Percentiles rank a stretch among this genome's conserved stretches.
phyloP scores from a whole-genome alignment of 768 basidiomycete species.

The Trametes coccinea region DNA sequence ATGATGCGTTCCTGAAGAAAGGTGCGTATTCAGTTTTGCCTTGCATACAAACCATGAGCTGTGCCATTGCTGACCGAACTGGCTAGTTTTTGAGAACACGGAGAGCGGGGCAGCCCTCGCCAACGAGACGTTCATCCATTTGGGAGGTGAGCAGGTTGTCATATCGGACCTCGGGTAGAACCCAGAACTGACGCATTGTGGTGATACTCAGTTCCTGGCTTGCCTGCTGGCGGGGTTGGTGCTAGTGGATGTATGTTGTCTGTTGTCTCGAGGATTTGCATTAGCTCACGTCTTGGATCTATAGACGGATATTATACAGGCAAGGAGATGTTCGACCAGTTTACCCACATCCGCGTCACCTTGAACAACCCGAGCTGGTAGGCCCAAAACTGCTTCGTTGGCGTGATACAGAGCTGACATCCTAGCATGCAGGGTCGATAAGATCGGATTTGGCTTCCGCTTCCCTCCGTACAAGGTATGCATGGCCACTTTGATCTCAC shows the following conservation, averaged over 20 bases:
- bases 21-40: slow-evolving; percentile 36
- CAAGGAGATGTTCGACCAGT: slow-evolving; percentile 70
- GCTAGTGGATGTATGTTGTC: slow-evolving; percentile 60
- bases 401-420: neutral
- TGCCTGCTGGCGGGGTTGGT: slow-evolving; percentile 64
- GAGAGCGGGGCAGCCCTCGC: slow-evolving; percentile 64
- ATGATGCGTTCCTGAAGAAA: slow-evolving; percentile 57
- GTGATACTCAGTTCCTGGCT: slow-evolving; percentile 45
- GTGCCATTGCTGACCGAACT: no score
- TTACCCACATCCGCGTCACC: slow-evolving; percentile 68
- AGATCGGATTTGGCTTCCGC: slow-evolving; percentile 8
- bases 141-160: slow-evolving; percentile 42
- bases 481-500: neutral
- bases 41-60: no score
- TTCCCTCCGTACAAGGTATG: slow-evolving; percentile 21
- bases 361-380: slow-evolving; percentile 41
- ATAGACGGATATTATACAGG: slow-evolving; percentile 59
- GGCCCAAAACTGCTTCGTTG: neutral
- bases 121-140: slow-evolving; percentile 68
- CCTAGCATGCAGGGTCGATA: slow-evolving; percentile 6
- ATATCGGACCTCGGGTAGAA: neutral
- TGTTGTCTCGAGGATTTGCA: neutral
- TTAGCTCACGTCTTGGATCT: neutral
- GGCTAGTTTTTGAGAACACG: slow-evolving; percentile 59
- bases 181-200: neutral